Percentiles rank a stretch among this genome's conserved stretches.
Evolutionary conservation across 2,329 filamentous ascomycete species (phyloP).

Genomic region (Ophiostoma quercus): DNA sequence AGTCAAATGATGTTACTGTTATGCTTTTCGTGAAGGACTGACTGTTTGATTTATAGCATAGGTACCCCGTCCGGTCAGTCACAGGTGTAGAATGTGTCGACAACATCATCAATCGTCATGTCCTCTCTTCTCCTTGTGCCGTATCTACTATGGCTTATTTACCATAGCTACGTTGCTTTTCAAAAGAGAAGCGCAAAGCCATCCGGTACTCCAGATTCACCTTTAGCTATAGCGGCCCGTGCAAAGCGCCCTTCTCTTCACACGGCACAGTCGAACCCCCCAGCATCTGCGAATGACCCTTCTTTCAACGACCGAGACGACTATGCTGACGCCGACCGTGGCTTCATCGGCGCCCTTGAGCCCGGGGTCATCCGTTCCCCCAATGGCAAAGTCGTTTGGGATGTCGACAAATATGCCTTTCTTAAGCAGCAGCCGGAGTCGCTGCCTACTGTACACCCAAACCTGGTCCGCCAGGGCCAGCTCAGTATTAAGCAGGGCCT

Average conservation of each 20-base stretch:
- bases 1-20: neutral
- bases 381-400: neutral
- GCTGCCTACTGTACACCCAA: slow-evolving; percentile 15
- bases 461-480: slow-evolving; percentile 19
- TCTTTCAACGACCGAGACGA: neutral
- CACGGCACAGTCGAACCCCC: neutral
- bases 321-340: neutral
- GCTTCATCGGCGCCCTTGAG: neutral
- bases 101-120: neutral
- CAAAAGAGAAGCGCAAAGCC: neutral
- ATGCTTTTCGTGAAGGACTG: neutral
- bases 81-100: neutral
- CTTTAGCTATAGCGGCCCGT: neutral
- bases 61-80: neutral
- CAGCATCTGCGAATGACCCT: neutral
- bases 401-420: neutral
- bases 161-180: neutral
- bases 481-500: slow-evolving; percentile 20
- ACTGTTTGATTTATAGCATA: neutral
- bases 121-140: neutral
- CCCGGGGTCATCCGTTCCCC: neutral
- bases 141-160: neutral
- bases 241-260: neutral
- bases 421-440: neutral
- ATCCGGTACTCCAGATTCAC: neutral